Conservation (phyloP, 1,139 yeast species). For the Eremothecium cymbalariae region DNA sequence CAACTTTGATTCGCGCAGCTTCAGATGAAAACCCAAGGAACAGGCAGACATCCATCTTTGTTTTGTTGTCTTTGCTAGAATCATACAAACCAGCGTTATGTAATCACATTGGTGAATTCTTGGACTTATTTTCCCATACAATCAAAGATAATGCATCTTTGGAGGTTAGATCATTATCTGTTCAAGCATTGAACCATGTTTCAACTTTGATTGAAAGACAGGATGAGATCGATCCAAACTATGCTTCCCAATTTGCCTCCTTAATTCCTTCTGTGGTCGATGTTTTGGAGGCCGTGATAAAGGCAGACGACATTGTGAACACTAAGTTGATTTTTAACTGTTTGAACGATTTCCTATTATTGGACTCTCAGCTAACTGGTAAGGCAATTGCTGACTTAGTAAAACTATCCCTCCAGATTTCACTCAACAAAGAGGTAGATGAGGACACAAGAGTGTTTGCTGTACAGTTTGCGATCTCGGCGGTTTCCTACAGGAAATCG, state of each 20-base stretch:
- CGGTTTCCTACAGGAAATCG: slow-evolving; percentile 64
- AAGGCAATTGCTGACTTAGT: slow-evolving; percentile 63
- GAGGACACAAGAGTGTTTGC: slow-evolving; percentile 81
- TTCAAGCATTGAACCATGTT: slow-evolving; percentile 71
- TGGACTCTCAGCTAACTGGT: slow-evolving; percentile 74
- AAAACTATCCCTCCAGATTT: slow-evolving; percentile 67
- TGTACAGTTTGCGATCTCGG: slow-evolving; percentile 74
- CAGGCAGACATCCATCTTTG: slow-evolving; percentile 80
- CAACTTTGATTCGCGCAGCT: slow-evolving; percentile 62
- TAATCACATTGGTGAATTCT: slow-evolving; percentile 56
- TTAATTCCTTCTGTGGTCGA: slow-evolving; percentile 75
- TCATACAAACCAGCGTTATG: slow-evolving; percentile 58
- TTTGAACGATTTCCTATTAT: slow-evolving; percentile 67
- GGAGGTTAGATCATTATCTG: slow-evolving; percentile 76
- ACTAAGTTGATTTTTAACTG: slow-evolving; percentile 77
- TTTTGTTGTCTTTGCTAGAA: slow-evolving; percentile 71
- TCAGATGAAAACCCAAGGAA: slow-evolving; percentile 51
- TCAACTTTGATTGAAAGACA: slow-evolving; percentile 58
- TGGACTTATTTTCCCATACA: slow-evolving; percentile 59
- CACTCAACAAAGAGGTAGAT: slow-evolving; percentile 58
- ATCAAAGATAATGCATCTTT: slow-evolving; percentile 57
- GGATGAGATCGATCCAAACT: slow-evolving; percentile 41
- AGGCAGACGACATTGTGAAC: slow-evolving; percentile 60
- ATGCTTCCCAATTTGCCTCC: slow-evolving; percentile 53
- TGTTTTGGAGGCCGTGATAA: slow-evolving; percentile 69